Base-by-base conservation (phyloP, 2,329 filamentous ascomycete genomes). In the Botryotinia narcissicola region DNA sequence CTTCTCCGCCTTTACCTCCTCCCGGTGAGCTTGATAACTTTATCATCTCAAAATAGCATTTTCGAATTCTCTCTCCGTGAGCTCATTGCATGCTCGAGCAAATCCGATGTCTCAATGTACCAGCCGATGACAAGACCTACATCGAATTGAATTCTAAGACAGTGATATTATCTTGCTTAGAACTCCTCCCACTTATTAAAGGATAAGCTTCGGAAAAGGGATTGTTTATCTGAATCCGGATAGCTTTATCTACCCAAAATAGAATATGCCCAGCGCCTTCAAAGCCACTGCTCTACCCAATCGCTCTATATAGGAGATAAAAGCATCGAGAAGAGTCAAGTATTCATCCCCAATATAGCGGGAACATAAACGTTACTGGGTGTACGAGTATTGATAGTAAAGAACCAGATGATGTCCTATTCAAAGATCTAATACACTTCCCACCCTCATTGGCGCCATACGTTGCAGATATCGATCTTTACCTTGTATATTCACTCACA, bases 161-260 rank as follows among this genome's bases (percentile, higher is more conserved):
- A 70, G 61, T 46, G 54, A 29, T 12, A 18, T 44, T 37, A 9
- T 54, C 32, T 20, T 35, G 29, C 46, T 10, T 16, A 5, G 16
- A 35, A 67, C 12, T 37, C 44, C 46, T 67, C 44, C 63, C 44
- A 67, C 63, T 46, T 25, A 67, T 40, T 3, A 25, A 40, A 40
- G n/a, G 48, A 57, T 42, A 44, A 69, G 48, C n/a, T 57, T 69
- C 35, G 37, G 48, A 42, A 57, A 67, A 32, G 51, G 66, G 66
- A 69, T 57, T 32, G 48, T 69, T 69, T 69, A 69, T 44, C 48
- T 51, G 20, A 29, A 69, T 69, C 37, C 66, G 48, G 48, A 59
- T 57, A 54, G 32, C 32, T 29, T 7, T 59, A 59, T 32, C 29
- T 32, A 59, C 29, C 29, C 8, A 59, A 35, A 22, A 35, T 37